phyloP scores from a whole-genome alignment of 2,329 filamentous ascomycete genomes.

The Aspergillus ustus region DNA sequence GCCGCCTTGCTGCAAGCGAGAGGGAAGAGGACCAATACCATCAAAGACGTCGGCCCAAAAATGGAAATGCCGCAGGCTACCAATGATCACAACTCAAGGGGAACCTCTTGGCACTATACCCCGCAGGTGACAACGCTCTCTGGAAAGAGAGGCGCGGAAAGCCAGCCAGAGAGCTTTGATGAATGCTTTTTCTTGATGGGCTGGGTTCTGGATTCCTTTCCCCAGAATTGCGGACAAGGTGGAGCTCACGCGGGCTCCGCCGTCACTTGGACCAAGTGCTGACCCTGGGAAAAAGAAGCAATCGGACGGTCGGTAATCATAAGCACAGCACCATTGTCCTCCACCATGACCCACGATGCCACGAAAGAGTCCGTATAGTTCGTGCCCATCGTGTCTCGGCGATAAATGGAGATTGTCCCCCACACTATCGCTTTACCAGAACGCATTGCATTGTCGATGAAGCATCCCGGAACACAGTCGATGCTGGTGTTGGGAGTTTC shows the following conservation, averaged over 20 bases:
- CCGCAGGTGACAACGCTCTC: background rate
- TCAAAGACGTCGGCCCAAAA: background rate
- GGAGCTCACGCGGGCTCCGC: conserved; percentile 16
- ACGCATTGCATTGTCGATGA: conserved; percentile 5
- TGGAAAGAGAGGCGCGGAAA: background rate
- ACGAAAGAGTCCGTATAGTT: background rate
- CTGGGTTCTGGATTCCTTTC: conserved; percentile 7
- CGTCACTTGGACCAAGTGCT: conserved; percentile 10
- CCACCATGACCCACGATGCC: background rate
- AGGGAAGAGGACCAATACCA: background rate
- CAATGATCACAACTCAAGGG: background rate
- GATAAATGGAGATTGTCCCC: background rate
- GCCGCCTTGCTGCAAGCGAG: background rate
- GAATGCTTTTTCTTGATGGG: conserved; percentile 2
- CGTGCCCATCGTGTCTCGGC: background rate
- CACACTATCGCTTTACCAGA: conserved; percentile 4
- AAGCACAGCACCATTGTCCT: background rate
- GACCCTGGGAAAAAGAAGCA: conserved; percentile 11
- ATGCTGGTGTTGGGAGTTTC: background rate
- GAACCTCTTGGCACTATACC: conserved; percentile 4
- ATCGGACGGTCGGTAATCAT: conserved; percentile 8
- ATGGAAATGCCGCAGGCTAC: conserved; percentile 2
- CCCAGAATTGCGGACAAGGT: conserved; percentile 13
- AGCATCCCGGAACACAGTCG: background rate
- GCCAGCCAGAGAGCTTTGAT: background rate